A percentile compares a stretch with the other conserved stretches of the same genome.
Evolutionary conservation across 2,329 filamentous ascomycete genomes (phyloP).

Genomic region (Penicillium sp.): DNA sequence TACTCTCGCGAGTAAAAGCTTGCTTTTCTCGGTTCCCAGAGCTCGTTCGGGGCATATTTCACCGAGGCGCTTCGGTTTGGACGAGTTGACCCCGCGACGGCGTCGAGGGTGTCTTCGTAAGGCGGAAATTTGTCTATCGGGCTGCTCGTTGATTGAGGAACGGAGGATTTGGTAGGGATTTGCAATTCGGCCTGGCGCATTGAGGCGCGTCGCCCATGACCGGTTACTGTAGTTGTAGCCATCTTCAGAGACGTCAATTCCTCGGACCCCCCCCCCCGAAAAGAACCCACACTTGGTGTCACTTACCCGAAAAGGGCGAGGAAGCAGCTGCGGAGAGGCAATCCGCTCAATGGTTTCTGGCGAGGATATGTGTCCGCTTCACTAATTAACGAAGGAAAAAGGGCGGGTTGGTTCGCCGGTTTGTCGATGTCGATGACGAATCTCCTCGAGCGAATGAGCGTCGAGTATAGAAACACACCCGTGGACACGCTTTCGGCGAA

Average conservation of each 20-base stretch:
- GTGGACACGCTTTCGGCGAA: constrained; percentile 4
- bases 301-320: constrained; percentile 4
- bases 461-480: constrained; percentile 20
- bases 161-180: constrained; percentile 27
- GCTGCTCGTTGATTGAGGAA: constrained; percentile 32
- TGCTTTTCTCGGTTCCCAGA: constrained; percentile 62
- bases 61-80: constrained; percentile 25
- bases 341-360: constrained; percentile 3
- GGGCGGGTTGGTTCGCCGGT: constrained; percentile 4
- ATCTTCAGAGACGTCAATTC: constrained; percentile 21
- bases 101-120: constrained; percentile 38
- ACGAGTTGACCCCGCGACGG: constrained; percentile 25
- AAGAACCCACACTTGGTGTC: background rate
- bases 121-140: constrained; percentile 45
- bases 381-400: background rate
- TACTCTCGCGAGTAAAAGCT: constrained; percentile 47
- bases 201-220: constrained; percentile 39
- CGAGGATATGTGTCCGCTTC: constrained; percentile 2
- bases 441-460: constrained; percentile 27
- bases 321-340: background rate
- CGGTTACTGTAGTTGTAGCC: constrained; percentile 42
- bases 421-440: constrained; percentile 34
- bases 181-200: constrained; percentile 37
- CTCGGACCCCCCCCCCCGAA: background rate
- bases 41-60: constrained; percentile 44